Percentiles rank a stretch among this genome's conserved stretches.
Evolutionary conservation across 2,329 filamentous ascomycete genomes (phyloP).

Genomic region (Colletotrichum graminicola): DNA sequence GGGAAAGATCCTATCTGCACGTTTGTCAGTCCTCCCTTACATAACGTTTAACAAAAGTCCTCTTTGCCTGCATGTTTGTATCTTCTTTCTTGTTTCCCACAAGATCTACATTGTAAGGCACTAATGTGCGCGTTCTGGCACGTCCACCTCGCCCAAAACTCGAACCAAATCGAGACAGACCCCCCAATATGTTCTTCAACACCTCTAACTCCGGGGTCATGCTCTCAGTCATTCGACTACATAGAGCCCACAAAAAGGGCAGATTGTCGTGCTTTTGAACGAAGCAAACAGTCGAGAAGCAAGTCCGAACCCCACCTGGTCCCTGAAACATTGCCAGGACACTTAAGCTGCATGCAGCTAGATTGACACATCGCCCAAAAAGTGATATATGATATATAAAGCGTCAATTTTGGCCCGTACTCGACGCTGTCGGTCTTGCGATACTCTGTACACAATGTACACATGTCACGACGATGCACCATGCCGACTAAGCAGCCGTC

Average conservation of each 20-base stretch:
- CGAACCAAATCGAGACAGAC: conserved; percentile 10
- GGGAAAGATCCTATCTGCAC: not conserved
- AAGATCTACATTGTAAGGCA: conserved; percentile 9
- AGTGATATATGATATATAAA: no score
- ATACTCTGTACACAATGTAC: no score
- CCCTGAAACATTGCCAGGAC: not conserved
- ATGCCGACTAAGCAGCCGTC: not conserved
- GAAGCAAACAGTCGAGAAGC: not conserved
- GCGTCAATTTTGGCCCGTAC: no score
- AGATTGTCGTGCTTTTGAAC: not conserved
- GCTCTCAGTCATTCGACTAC: not conserved
- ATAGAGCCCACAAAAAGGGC: not conserved
- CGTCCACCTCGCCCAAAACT: not conserved
- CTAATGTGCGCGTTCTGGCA: not conserved
- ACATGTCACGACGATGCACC: not conserved
- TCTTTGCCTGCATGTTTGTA: conserved; percentile 6
- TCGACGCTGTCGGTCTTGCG: no score
- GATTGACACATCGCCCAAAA: not conserved
- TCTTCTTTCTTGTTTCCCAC: not conserved
- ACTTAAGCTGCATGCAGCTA: conserved; percentile 1
- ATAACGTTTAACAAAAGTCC: not conserved
- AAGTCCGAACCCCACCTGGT: not conserved
- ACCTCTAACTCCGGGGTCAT: not conserved
- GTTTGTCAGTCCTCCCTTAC: not conserved
- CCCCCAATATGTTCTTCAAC: not conserved